Percentiles rank a stretch among this genome's conserved stretches.
phyloP scores from a whole-genome alignment of 228 moss, liverwort and hornwort species.

The Sphagnum fallax region DNA sequence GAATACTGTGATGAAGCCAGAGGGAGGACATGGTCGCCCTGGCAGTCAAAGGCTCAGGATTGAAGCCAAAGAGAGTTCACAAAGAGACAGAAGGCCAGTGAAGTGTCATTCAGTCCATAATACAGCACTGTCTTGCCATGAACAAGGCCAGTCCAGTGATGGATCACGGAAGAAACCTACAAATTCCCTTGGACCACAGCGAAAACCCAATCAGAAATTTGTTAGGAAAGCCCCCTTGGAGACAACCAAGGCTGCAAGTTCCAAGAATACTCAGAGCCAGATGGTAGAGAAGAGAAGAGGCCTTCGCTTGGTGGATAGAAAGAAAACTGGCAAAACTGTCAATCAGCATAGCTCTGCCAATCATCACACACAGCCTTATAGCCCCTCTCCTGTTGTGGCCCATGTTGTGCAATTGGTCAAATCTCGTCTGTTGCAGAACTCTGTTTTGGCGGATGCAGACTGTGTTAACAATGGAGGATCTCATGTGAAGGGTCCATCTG shows the following conservation, averaged over 20 bases:
- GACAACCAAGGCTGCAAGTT: slow-evolving; percentile 1
- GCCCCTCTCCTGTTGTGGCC: too few species aligned
- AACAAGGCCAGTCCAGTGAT: neutral
- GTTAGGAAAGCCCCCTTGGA: neutral
- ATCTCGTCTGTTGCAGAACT: too few species aligned
- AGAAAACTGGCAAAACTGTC: slow-evolving; percentile 2
- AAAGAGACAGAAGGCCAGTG: slow-evolving; percentile 13
- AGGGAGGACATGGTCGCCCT: slow-evolving; percentile 2
- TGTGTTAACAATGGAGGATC: too few species aligned
- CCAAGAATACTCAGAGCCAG: neutral
- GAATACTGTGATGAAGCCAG: neutral
- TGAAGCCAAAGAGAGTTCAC: slow-evolving; percentile 16
- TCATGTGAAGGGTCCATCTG: too few species aligned
- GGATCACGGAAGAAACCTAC: too few species aligned
- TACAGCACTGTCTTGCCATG: slow-evolving; percentile 25
- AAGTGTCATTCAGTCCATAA: slow-evolving; percentile 49
- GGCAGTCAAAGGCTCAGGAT: slow-evolving; percentile 15
- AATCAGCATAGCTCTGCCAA: too few species aligned
- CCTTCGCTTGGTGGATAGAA: slow-evolving; percentile 14
- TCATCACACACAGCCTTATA: too few species aligned
- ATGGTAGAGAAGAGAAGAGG: slow-evolving; percentile 9
- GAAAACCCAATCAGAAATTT: too few species aligned
- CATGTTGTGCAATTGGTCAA: too few species aligned
- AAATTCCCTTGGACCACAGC: too few species aligned
- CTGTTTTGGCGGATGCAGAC: too few species aligned